Base-by-base conservation (phyloP, 2,329 filamentous ascomycete genomes). In the Aspergillus transmontanensis region DNA sequence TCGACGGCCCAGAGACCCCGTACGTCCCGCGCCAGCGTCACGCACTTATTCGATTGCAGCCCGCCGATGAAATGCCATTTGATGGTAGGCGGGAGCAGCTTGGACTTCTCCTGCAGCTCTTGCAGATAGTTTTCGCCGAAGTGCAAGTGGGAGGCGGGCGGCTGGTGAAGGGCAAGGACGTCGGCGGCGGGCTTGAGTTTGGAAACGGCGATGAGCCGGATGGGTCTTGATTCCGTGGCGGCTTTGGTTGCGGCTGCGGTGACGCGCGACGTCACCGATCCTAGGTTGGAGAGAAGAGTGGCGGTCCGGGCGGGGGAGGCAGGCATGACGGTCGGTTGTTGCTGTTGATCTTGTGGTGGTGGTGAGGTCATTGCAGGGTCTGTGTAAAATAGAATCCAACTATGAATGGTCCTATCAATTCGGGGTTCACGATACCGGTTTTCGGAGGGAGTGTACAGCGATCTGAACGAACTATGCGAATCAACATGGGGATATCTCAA, bases 81-180 rank as follows among this genome's bases (percentile, higher is more conserved):
- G 68, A 99, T 91, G 39, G 81, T 72, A 4, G 73, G 80, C 0
- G 95, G 94, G 12, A 99, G 86, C 23, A 97, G 76, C 41, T 86
- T 85, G 1, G 93, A 90, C 79, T 99, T 99, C 76, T 96, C 90
- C 63, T 86, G 84, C 59, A 99, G 86, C 79, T 99, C 95, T 79
- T 94, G 91, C 4, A 90, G 85, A 81, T 99, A 99, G 83, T 99
- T 99, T 81, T 99, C 95, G 71, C 95, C 95, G 77, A 98, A 98
- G 80, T 99, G 92, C 21, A 83, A 70, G 60, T 94, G 91, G 1
- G 81, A 78, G 34, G 81, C 77, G 1, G 85, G 82, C 0, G 83
- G 78, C 71, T 86, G 83, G 80, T 96, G 90, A 1, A 99, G 86
- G 34, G 93, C 90, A 60, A 96, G 84, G 72, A 99, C 91, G 77